phyloP scores from a whole-genome alignment of 1,139 yeast species.

The Geotrichum restrictum region DNA sequence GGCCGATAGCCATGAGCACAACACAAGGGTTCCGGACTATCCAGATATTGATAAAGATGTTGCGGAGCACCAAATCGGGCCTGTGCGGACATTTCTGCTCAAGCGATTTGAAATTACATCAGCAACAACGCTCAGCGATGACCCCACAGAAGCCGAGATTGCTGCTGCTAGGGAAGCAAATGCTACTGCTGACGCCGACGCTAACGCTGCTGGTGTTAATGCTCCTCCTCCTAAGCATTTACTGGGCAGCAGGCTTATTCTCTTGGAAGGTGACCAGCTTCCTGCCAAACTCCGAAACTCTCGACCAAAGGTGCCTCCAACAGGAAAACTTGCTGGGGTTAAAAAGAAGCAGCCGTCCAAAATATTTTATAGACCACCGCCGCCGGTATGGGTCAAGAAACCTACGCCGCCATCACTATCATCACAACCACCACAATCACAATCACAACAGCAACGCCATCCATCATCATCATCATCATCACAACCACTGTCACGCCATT shows the following conservation, averaged over 20 bases:
- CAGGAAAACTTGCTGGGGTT: conserved; percentile 73
- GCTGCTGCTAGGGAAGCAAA: no score
- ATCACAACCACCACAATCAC: no score
- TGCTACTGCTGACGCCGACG: no score
- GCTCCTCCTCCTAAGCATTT: no score
- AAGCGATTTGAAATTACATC: conserved; percentile 32
- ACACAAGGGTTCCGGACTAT: conserved; percentile 38
- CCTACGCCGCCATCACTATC: background rate
- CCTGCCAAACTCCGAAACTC: conserved; percentile 74
- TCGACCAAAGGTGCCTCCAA: conserved; percentile 89
- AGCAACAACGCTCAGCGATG: conserved; percentile 25
- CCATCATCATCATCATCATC: no score
- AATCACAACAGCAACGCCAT: background rate
- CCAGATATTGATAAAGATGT: conserved; percentile 48
- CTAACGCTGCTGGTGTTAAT: no score
- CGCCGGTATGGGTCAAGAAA: conserved; percentile 15
- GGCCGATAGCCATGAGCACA: conserved; percentile 23
- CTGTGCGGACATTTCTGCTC: conserved; percentile 56
- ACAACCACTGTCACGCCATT: no score
- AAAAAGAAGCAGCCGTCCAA: conserved; percentile 48
- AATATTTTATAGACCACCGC: conserved; percentile 28
- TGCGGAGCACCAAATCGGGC: conserved; percentile 49
- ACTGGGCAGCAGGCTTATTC: conserved; percentile 27
- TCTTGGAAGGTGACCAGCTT: conserved; percentile 73
- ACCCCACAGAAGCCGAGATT: conserved; percentile 39